Evolutionary conservation across 2,329 filamentous ascomycete species (phyloP), one percentile per base, ranked within the genome.

Genomic region (Pseudogymnoascus sp.): DNA sequence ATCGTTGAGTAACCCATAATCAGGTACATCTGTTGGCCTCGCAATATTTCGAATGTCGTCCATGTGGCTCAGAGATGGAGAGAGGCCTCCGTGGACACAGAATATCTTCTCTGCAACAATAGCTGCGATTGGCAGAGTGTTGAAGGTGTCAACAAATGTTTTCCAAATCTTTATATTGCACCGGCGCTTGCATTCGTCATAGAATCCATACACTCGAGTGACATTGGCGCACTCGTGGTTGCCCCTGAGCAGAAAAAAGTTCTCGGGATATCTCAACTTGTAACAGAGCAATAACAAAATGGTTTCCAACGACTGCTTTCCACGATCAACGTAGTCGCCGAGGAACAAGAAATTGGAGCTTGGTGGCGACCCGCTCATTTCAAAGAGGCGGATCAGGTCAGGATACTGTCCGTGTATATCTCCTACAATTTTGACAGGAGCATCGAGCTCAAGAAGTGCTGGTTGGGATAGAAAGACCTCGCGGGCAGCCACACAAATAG

Each of bases 161-260:
- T 97, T 97, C 93, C 93, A 97, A 61, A 96, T 86, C 78, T 97
- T 97, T 73, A 97, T 90, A 72, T 96, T 97, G 79, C 90, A 96
- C 64, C 93, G 84, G 66, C 93, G 84, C 78, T 97, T 97, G 82
- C 93, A 97, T 74, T 97, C 93, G 71, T 97, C 93, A 77, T 97
- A 97, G 75, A 97, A 97, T 2, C 93, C 93, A 74, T 97, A 97
- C 36, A 97, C 91, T 63, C 93, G 84, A 11, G 92, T 97, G 60
- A 97, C 92, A 67, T 96, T 96, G 69, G 93, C 93, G 75, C 93
- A 97, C 74, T 97, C 93, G 75, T 97, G 93, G 72, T 97, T 97
- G 61, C 93, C 93, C 62, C 93, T 87, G 21, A 97, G 80, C 57
- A 97, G 78, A 77, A 97, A 97, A 76, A 97, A 97, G 78, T 97